phyloP scores from a whole-genome alignment of 2,329 filamentous ascomycete genomes.

The Phaeosphaeriaceae sp. region DNA sequence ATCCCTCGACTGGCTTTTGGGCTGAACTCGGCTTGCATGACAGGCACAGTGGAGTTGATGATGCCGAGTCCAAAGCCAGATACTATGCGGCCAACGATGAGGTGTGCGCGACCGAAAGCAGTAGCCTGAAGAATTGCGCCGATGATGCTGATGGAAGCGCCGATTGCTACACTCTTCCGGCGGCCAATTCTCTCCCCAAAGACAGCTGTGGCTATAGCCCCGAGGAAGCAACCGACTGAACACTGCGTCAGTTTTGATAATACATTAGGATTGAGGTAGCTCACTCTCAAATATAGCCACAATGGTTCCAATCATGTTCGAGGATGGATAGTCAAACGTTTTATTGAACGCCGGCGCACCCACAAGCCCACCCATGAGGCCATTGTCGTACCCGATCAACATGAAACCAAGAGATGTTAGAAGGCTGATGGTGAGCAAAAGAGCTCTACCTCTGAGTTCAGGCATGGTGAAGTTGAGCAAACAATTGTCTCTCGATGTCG shows the following conservation, averaged over 20 bases:
- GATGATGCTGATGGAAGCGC: slow-evolving; percentile 19
- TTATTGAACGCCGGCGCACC: no score
- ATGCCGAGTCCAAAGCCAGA: slow-evolving; percentile 40
- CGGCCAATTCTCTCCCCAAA: slow-evolving; percentile 64
- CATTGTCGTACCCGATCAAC: no score
- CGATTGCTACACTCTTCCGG: slow-evolving; percentile 22
- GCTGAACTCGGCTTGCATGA: no score
- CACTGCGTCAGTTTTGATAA: neutral
- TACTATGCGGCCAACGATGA: slow-evolving; percentile 24
- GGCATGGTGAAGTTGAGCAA: no score
- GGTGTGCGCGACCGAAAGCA: slow-evolving; percentile 17
- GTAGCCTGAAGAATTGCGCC: slow-evolving; percentile 22
- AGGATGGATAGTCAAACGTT: slow-evolving; percentile 18
- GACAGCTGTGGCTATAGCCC: slow-evolving; percentile 44
- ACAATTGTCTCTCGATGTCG: no score
- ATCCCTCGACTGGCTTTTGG: no score
- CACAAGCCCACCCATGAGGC: no score
- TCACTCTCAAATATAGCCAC: slow-evolving; percentile 29
- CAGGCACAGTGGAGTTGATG: no score
- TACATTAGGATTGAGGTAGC: neutral
- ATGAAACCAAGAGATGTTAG: no score
- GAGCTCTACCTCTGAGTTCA: no score
- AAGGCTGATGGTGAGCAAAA: no score
- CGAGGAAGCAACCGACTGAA: slow-evolving; percentile 48
- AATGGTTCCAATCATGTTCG: slow-evolving; percentile 25